Conservation (phyloP, 1,139 yeast species). For the Taiozyma sp. region DNA sequence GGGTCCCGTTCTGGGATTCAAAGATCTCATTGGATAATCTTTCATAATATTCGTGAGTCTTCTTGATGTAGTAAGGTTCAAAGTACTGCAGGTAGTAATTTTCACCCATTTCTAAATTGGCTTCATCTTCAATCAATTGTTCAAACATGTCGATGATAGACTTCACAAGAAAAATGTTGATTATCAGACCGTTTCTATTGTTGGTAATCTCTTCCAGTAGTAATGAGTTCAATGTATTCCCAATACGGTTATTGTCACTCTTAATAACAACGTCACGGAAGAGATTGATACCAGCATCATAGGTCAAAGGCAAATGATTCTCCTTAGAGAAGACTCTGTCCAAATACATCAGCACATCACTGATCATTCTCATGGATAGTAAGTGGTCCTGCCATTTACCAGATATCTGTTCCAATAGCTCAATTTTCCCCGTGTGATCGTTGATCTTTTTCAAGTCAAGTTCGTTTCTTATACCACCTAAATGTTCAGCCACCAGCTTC, state of each 20-base stretch:
- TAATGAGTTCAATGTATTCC: constrained; percentile 41
- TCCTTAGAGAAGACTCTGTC: constrained; percentile 81
- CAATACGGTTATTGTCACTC: constrained; percentile 43
- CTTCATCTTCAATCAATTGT: constrained; percentile 37
- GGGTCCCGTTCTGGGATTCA: constrained; percentile 40
- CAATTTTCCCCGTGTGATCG: constrained; percentile 18
- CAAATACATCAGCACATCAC: constrained; percentile 85
- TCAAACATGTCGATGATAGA: constrained; percentile 71
- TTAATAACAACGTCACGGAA: constrained; percentile 43
- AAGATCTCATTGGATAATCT: constrained; percentile 40
- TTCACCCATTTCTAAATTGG: constrained; percentile 30
- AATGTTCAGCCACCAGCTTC: constrained; percentile 43
- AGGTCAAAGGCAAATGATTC: constrained; percentile 57
- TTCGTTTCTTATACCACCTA: constrained; percentile 30
- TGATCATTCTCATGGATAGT: constrained; percentile 69
- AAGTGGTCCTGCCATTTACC: constrained; percentile 72
- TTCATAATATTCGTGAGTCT: constrained; percentile 52
- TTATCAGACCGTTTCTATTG: constrained; percentile 54
- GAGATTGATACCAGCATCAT: constrained; percentile 67
- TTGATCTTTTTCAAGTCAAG: constrained; percentile 11
- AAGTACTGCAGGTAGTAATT: constrained; percentile 58
- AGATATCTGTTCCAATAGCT: constrained; percentile 43
- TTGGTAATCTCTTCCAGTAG: constrained; percentile 53
- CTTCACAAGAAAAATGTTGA: constrained; percentile 57
- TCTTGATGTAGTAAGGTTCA: constrained; percentile 57